Percentiles rank a stretch among this genome's conserved stretches.
phyloP scores from a whole-genome alignment of 495 filamentous ascomycete species.

The Tuber brumale region DNA sequence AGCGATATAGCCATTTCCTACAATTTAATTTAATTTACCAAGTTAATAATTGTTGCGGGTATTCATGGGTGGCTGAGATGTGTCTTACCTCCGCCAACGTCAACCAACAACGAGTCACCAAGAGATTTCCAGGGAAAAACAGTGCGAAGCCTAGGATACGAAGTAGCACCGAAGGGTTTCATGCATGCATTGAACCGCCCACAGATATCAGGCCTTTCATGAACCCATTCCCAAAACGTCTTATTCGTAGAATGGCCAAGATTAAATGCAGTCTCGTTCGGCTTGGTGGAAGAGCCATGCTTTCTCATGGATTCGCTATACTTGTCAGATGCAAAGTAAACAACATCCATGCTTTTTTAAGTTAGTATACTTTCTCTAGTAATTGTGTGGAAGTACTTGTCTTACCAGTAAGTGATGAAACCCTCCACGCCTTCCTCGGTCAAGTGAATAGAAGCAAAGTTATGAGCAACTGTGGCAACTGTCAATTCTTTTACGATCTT shows the following conservation, averaged over 20 bases:
- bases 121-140: conserved; percentile 24
- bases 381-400: background rate
- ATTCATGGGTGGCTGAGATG: background rate
- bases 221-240: conserved; percentile 10
- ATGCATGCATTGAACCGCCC: conserved; percentile 17
- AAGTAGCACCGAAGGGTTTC: conserved; percentile 11
- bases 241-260: conserved; percentile 14
- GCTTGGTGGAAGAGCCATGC: conserved; percentile 6
- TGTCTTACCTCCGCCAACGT: conserved; percentile 19
- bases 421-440: background rate
- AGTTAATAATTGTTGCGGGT: conserved; percentile 2
- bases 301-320: conserved; percentile 21
- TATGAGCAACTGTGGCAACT: conserved; percentile 17
- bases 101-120: conserved; percentile 16
- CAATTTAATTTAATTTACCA: too few species aligned
- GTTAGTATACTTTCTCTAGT: background rate
- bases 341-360: background rate
- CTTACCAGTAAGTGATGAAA: conserved; percentile 10
- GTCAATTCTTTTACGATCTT: background rate
- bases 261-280: conserved; percentile 21
- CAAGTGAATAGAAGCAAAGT: conserved; percentile 17
- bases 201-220: conserved; percentile 7
- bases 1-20: conserved; percentile 20
- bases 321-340: background rate
- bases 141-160: conserved; percentile 10